Percentiles rank a stretch among this genome's conserved stretches.
Conservation (phyloP, 208 protist species). For the Jaenimonas drosophilae region DNA sequence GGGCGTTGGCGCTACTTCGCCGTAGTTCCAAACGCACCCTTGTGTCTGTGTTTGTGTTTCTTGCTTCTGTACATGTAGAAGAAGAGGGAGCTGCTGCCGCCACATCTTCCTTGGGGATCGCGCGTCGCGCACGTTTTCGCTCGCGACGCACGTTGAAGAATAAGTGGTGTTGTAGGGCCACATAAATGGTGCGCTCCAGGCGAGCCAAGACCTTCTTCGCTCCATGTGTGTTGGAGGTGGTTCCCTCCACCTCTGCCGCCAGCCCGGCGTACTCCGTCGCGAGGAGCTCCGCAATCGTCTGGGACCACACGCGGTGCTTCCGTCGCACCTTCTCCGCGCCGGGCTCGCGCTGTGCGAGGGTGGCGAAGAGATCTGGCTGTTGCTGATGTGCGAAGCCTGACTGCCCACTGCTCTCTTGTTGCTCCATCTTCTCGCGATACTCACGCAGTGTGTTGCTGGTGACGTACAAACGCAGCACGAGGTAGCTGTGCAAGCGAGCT, state of each 20-base stretch:
- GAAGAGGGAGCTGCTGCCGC: constrained; percentile 4
- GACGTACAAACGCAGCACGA: constrained; percentile 57
- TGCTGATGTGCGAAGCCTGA: neutral
- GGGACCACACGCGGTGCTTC: constrained; percentile 19
- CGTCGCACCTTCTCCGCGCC: constrained; percentile 4
- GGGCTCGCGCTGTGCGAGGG: constrained; percentile 1
- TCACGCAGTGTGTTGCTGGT: constrained; percentile 56
- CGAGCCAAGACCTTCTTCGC: constrained; percentile 23
- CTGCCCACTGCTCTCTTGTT: neutral
- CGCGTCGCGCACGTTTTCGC: neutral
- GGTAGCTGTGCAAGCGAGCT: constrained; percentile 32
- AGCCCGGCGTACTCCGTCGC: constrained; percentile 15
- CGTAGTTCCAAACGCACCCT: neutral
- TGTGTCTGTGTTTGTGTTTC: no score
- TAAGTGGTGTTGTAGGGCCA: constrained; percentile 20
- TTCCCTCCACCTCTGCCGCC: constrained; percentile 33
- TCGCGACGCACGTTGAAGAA: constrained; percentile 32
- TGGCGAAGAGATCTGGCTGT: neutral
- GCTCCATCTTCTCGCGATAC: constrained; percentile 17
- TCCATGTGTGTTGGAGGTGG: constrained; percentile 7
- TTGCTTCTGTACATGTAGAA: neutral
- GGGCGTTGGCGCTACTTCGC: neutral
- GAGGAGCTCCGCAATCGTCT: constrained; percentile 12
- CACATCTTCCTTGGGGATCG: no score
- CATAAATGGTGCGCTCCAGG: constrained; percentile 35